Percentiles rank a stretch among this genome's conserved stretches.
Evolutionary conservation across 495 filamentous ascomycete genomes (phyloP).

Genomic region (Parmelia sp.): DNA sequence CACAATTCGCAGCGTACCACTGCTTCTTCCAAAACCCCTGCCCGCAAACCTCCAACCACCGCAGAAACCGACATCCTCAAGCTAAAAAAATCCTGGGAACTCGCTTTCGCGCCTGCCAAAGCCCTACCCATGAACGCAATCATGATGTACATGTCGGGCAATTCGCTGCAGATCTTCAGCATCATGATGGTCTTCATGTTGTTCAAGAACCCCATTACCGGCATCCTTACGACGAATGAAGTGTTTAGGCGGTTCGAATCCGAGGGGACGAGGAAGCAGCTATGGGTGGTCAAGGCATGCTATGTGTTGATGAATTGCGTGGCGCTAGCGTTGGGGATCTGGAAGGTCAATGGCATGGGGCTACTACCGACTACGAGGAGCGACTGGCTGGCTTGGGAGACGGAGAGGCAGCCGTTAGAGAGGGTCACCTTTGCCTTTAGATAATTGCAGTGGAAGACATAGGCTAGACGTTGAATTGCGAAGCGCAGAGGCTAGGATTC

Average conservation of each 20-base stretch:
- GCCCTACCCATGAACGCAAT: conserved; percentile 95
- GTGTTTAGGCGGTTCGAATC: conserved; percentile 87
- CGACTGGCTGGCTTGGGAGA: conserved; percentile 95
- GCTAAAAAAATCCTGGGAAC: conserved; percentile 98
- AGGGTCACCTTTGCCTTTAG: conserved; percentile 54
- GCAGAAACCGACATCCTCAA: conserved; percentile 91
- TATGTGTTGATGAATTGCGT: conserved; percentile 84
- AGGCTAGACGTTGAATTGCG: neutral
- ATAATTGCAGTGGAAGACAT: conserved; percentile 5
- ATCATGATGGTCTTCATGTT: conserved; percentile 99
- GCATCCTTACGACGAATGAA: conserved; percentile 67
- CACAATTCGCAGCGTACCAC: conserved; percentile 38
- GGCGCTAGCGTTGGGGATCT: conserved; percentile 77
- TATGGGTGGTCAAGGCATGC: conserved; percentile 74
- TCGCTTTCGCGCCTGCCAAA: conserved; percentile 90
- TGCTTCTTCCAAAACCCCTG: conserved; percentile 35
- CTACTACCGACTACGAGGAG: conserved; percentile 88
- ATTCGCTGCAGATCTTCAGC: conserved; percentile 95
- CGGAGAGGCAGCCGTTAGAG: conserved; percentile 68
- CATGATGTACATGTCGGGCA: conserved; percentile 99
- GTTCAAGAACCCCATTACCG: conserved; percentile 92
- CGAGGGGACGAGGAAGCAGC: conserved; percentile 60
- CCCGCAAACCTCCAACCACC: conserved; percentile 55
- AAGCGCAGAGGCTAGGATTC: neutral
- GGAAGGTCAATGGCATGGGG: conserved; percentile 97